Base-by-base conservation (phyloP, 2,329 filamentous ascomycete genomes). In the Fusarium sp. region DNA sequence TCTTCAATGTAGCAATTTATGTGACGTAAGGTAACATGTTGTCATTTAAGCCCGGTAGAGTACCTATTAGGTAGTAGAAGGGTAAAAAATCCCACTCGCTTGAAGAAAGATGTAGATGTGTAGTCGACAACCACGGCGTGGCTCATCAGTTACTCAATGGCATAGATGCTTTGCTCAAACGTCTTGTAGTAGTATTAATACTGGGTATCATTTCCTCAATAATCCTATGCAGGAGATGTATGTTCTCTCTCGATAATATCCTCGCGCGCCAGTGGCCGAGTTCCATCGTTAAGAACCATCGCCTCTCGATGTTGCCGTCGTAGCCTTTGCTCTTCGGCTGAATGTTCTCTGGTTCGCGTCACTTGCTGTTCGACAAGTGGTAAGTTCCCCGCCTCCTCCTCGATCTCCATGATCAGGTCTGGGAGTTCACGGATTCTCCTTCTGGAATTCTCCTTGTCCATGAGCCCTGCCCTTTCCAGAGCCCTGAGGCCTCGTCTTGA, bases 201-300 rank as follows among this genome's bases (percentile, higher is more conserved):
- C 44, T 44, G 56, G 42, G 64, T 69, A 56, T 52, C 15, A 42
- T 38, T 47, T 37, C 18, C 42, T 57, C 32, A n/a, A 37, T 42
- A 54, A 61, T n/a, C 42, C 42, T 68, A 74, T 43, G 63, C 59
- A 28, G 68, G 79, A 44, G 84, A 85, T 52, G 84, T 83, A 50
- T 86, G 83, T 42, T 86, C 87, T 69, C 89, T 84, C 80, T 96
- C 92, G 60, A 95, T 94, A 40, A 97, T 97, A 79, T 97, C 93
- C 49, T 90, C 90, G 71, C 90, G 89, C 8, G 89, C 90, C 49
- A 97, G 81, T 3, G 93, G 92, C 37, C 92, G 88, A 28, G 90
- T 94, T n/a, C 94, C 93, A 78, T 97, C 94, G 77, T 95, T 96
- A 64, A 97, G 85, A 25, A 98, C 95, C 89, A 98, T 95, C 9